Evolutionary conservation across 345 rosid genomes (phyloP).

Genomic region (Populus pruinosa): DNA sequence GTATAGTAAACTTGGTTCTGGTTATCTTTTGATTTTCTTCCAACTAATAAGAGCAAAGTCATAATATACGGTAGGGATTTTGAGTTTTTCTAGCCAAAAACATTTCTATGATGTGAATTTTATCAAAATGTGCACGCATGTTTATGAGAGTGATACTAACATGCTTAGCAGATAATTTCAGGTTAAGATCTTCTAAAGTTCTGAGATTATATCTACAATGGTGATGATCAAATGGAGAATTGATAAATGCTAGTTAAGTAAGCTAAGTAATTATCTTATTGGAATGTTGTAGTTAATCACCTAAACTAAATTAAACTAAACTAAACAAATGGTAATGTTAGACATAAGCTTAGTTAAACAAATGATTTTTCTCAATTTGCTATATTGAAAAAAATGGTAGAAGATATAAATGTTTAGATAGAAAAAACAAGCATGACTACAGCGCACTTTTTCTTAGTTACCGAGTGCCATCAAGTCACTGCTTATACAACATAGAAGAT

Average conservation of each 20-base stretch:
- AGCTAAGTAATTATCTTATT: background rate
- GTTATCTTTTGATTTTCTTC: background rate
- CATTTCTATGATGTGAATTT: background rate
- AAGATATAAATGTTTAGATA: background rate
- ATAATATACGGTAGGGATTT: background rate
- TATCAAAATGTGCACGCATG: constrained; percentile 21
- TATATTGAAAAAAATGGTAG: background rate
- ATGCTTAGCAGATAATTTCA: background rate
- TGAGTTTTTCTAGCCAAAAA: background rate
- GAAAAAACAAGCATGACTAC: background rate
- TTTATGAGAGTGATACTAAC: constrained; percentile 1
- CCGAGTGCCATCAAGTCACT: constrained; percentile 9
- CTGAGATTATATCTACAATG: background rate
- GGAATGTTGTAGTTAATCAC: background rate
- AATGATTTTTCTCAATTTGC: background rate
- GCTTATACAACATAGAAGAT: constrained; percentile 25
- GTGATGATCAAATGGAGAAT: background rate
- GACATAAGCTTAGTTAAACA: background rate
- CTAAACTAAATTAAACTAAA: background rate
- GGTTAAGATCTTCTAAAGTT: background rate
- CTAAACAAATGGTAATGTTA: background rate
- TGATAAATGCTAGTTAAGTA: background rate
- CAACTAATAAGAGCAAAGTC: background rate
- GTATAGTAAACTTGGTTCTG: background rate
- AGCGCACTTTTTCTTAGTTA: background rate